phyloP scores from a whole-genome alignment of 2,329 filamentous ascomycete genomes.

The Exserohilum turcica region DNA sequence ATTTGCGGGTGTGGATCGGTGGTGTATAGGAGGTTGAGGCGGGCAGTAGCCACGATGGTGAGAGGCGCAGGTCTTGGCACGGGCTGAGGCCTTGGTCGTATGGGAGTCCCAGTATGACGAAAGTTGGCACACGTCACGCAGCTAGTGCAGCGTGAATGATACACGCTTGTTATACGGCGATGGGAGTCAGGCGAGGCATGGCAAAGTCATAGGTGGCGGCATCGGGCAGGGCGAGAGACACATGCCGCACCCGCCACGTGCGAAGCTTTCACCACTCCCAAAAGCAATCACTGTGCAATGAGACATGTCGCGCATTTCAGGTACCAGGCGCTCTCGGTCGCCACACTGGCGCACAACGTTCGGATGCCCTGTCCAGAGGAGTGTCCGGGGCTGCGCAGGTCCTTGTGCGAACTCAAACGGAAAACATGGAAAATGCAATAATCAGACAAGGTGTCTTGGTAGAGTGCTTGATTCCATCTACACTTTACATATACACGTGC shows the following conservation, averaged over 20 bases:
- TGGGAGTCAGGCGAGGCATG: background rate
- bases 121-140: slow-evolving; percentile 6
- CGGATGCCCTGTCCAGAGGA: background rate
- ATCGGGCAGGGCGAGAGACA: background rate
- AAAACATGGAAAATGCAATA: background rate
- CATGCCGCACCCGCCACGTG: slow-evolving; percentile 9
- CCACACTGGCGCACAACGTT: background rate
- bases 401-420: background rate
- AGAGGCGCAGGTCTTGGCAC: slow-evolving; percentile 28
- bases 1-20: slow-evolving; percentile 35
- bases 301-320: background rate
- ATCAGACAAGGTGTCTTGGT: slow-evolving; percentile 20
- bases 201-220: background rate
- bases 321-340: background rate
- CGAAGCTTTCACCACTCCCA: background rate
- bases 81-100: slow-evolving; percentile 18
- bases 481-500: slow-evolving; percentile 48
- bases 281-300: background rate
- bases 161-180: background rate
- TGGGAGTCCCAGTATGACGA: background rate
- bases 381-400: background rate
- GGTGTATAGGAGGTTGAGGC: slow-evolving; percentile 27
- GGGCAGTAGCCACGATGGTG: slow-evolving; percentile 21
- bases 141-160: slow-evolving; percentile 1
- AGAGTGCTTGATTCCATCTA: slow-evolving; percentile 44